Evolutionary conservation across 495 filamentous ascomycete species (phyloP), one percentile per base, ranked within the genome.

Genomic region (Penicillium cinerascens): DNA sequence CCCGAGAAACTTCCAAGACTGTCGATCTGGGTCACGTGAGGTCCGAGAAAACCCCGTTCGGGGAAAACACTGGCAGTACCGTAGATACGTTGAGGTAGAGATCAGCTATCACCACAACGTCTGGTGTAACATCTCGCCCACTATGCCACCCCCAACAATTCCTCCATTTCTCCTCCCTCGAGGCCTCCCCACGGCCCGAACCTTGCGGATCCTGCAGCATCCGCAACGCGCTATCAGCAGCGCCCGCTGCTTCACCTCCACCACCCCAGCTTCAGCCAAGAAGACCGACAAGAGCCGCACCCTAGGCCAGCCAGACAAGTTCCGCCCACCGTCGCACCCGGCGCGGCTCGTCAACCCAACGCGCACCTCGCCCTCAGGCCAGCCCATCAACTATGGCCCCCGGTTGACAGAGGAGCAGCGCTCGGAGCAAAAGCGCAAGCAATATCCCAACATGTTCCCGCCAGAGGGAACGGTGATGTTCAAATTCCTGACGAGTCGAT

Each of bases 301-400:
- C 1, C 86, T 96, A 52, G 84, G 81, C 47, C 86, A 93, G 66
- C 91, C 91, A 3, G 80, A 86, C 54, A 84, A 84, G 54, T 95
- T 93, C 74, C 86, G 84, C 44, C 91, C 91, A 0, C 91, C 91
- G 0, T 96, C 91, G 0, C 91, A 96, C 67, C 82, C 82, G 23
- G 68, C 83, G 22, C 80, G 85, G 1, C 75, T 85, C 11, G 73
- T 76, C 15, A 51, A 67, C 13, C 69, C 62, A 11, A 65, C 64
- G 0, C 61, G 62, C 27, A 66, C 65, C 42, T 60, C 55, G 41
- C 67, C 52, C 17, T 35, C 54, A 5, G 45, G 73, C 52, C 54
- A 56, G 67, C 76, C 67, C 64, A 68, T 73, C 68, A 70, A 68
- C 67, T 91, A 92, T 70, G 91, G 91, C 29, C 86, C 86, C 10